These are phyloP conservation scores for Colletotrichum higginsianum DNA, from an alignment of 2,329 filamentous ascomycete genomes.

Conservation along the genomic window DNA sequence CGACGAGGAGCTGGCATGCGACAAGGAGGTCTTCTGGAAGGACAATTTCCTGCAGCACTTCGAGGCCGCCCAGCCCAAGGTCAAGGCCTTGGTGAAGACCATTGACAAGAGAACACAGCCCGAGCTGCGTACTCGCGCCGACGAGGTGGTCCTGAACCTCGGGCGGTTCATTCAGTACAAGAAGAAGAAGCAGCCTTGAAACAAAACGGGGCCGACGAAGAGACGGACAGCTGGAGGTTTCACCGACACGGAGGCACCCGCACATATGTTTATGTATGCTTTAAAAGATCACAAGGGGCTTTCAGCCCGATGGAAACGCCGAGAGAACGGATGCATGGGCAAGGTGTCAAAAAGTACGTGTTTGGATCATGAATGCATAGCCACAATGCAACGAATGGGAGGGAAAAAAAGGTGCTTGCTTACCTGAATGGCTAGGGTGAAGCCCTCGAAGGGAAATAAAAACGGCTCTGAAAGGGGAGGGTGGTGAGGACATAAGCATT, in stretches of 20 bases:
- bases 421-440: constrained; percentile 11
- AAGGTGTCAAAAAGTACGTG: constrained; percentile 26
- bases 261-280: not conserved
- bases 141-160: constrained; percentile 74
- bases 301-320: not conserved
- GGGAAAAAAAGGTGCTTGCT: constrained; percentile 34
- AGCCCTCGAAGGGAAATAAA: constrained; percentile 2
- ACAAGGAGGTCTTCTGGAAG: constrained; percentile 75
- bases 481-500: constrained; percentile 19
- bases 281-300: not conserved
- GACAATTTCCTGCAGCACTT: constrained; percentile 72
- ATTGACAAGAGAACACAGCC: constrained; percentile 72
- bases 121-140: constrained; percentile 72
- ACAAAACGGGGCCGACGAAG: constrained; percentile 22
- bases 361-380: constrained; percentile 28
- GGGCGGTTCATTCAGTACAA: constrained; percentile 76
- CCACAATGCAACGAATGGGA: constrained; percentile 23
- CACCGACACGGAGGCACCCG: not conserved
- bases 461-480: not conserved
- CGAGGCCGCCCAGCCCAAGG: constrained; percentile 67
- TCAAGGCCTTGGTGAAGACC: constrained; percentile 69
- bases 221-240: not conserved
- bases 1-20: constrained; percentile 71
- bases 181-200: constrained; percentile 65
- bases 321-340: not conserved